phyloP scores from a whole-genome alignment of 495 filamentous ascomycete genomes.

The Xylaria bambusicola region DNA sequence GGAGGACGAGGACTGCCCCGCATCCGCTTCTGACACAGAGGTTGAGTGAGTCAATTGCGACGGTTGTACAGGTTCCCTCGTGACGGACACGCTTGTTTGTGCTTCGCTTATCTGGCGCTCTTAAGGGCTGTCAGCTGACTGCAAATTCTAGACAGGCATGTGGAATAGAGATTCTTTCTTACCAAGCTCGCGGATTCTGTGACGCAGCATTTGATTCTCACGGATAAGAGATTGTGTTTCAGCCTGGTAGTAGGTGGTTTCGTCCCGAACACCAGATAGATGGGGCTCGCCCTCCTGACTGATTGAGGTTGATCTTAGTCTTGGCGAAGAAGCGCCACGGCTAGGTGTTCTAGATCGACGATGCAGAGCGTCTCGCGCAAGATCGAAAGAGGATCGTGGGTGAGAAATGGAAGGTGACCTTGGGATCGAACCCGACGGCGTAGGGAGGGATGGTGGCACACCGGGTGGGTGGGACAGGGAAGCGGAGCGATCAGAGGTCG shows the following conservation, averaged over 20 bases:
- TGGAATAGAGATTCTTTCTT: slow-evolving; percentile 32
- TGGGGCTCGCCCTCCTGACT: slow-evolving; percentile 52
- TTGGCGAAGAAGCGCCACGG: slow-evolving; percentile 54
- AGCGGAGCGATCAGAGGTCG: slow-evolving; percentile 64
- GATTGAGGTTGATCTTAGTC: slow-evolving; percentile 56
- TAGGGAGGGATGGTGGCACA: slow-evolving; percentile 19
- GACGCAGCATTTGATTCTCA: slow-evolving; percentile 92
- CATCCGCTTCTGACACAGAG: slow-evolving; percentile 31
- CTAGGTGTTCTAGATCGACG: slow-evolving; percentile 59
- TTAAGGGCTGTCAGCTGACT: slow-evolving; percentile 16
- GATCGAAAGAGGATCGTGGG: slow-evolving; percentile 58
- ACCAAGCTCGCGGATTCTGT: slow-evolving; percentile 83
- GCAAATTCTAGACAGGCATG: neutral
- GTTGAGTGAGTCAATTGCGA: slow-evolving; percentile 41
- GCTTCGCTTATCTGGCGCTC: slow-evolving; percentile 43
- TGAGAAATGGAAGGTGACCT: slow-evolving; percentile 57
- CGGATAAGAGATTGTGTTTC: slow-evolving; percentile 83
- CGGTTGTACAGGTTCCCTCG: slow-evolving; percentile 42
- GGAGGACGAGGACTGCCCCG: slow-evolving; percentile 7
- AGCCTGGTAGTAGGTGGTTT: slow-evolving; percentile 86
- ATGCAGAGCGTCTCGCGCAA: slow-evolving; percentile 54
- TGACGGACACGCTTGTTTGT: slow-evolving; percentile 35
- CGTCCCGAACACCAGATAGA: slow-evolving; percentile 62
- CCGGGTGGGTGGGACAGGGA: slow-evolving; percentile 38
- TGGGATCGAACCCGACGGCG: slow-evolving; percentile 42